Evolutionary conservation across 2,329 filamentous ascomycete genomes (phyloP).

Genomic region (Aureobasidium sp.): DNA sequence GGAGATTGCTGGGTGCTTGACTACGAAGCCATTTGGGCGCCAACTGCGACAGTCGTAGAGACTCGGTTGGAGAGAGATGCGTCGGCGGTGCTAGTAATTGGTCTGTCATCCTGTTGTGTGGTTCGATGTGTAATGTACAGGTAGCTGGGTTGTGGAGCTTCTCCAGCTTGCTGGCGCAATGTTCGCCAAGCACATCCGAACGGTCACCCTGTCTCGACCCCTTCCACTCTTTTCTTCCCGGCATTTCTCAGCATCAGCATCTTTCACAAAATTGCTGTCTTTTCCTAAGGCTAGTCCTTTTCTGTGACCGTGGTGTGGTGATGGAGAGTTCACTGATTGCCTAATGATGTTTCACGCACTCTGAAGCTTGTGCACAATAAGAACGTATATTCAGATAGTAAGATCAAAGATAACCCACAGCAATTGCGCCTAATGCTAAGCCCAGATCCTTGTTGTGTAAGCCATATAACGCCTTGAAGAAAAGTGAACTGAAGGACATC

Average conservation of each 20-base stretch:
- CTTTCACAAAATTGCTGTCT: no score
- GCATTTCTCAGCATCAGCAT: neutral
- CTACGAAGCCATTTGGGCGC: constrained; percentile 31
- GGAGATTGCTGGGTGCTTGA: constrained; percentile 28
- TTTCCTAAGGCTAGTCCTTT: no score
- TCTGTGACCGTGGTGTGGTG: no score
- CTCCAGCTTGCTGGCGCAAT: constrained; percentile 1
- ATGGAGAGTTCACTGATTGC: no score
- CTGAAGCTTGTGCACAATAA: no score
- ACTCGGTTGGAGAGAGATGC: constrained; percentile 28
- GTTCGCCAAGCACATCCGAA: neutral
- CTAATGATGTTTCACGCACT: no score
- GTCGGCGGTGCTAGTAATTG: constrained; percentile 34
- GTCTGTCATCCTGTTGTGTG: constrained; percentile 18
- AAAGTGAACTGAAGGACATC: no score
- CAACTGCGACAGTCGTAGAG: constrained; percentile 41
- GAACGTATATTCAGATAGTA: no score
- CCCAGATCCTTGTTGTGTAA: neutral
- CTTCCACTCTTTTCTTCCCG: neutral
- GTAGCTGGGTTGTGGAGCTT: neutral
- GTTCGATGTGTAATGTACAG: neutral
- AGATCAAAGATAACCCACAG: no score
- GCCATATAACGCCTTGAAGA: neutral
- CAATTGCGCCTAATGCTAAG: neutral
- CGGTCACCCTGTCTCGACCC: neutral